Conservation (phyloP, 306 rosid genomes). For the Argentina anserina region DNA sequence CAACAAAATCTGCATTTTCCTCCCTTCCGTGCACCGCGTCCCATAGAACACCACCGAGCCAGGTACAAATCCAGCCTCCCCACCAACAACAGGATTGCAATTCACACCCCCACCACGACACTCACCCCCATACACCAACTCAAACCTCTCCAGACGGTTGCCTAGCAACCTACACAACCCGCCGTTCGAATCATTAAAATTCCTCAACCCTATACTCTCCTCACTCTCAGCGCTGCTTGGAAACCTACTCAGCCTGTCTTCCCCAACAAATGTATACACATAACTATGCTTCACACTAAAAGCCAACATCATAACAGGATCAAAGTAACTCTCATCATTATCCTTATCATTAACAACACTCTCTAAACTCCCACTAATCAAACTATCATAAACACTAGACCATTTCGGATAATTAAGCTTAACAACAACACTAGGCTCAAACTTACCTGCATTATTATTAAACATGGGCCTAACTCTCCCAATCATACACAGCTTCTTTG, state of each 20-base stretch:
- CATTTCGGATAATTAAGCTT: conserved; percentile 54
- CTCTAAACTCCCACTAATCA: conserved; percentile 65
- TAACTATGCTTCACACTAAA: conserved; percentile 39
- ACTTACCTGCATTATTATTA: conserved; percentile 19
- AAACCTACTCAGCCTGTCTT: conserved; percentile 37
- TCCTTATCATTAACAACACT: conserved; percentile 36
- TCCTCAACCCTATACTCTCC: conserved; percentile 27
- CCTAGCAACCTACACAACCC: conserved; percentile 41
- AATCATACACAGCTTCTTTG: conserved; percentile 76
- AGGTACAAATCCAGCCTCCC: conserved; percentile 38
- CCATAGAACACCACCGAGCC: conserved; percentile 37
- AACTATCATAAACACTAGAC: conserved; percentile 36
- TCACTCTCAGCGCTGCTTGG: conserved; percentile 29
- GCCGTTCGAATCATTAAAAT: conserved; percentile 7
- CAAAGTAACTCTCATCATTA: conserved; percentile 31
- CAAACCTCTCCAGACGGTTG: conserved; percentile 34
- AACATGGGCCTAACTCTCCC: conserved; percentile 34
- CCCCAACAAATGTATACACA: conserved; percentile 39
- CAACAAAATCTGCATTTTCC: conserved; percentile 58
- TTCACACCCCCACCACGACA: conserved; percentile 38
- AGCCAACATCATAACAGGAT: conserved; percentile 53
- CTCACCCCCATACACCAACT: conserved; percentile 50
- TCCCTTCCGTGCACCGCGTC: conserved; percentile 37
- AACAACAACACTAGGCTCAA: conserved; percentile 38
- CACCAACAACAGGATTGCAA: conserved; percentile 64